Base-by-base conservation (phyloP, 2,329 filamentous ascomycete species). In the Hymenoscyphus scutula region DNA sequence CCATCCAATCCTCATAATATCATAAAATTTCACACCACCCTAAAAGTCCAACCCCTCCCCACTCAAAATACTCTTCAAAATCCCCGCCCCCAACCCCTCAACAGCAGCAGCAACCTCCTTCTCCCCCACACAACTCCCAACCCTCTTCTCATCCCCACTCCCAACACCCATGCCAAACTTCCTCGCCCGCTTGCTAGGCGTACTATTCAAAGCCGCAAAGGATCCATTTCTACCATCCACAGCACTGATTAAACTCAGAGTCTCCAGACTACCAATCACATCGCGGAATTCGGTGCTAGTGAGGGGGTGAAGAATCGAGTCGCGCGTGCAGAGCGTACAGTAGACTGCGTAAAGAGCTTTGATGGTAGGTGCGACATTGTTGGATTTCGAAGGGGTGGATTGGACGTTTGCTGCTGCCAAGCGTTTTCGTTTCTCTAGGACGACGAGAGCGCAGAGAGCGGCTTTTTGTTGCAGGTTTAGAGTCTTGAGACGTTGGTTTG, bases 381-480 rank as follows among this genome's bases (percentile, higher is more conserved):
- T 78, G 4, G 79, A 75, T 72, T 89, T 91, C 10, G 86, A 87
- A 0, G 89, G 88, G 1, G 89, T 87, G 45, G 71, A 70, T 38
- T 74, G 71, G 34, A 76, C 69, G 37, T 76, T 69, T 41, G 77
- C 78, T 70, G 78, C 84, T 62, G 80, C 77, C 60, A 78, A 78
- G 56, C 85, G 81, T 68, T 85, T 89, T 66, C 86, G 87, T 70
- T 89, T 91, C 75, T 97, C 93, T n/a, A 95, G 85, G 2, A 92
- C 91, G 45, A 94, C 83, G 15, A 99, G 81, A 0, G 94, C 87
- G 77, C 95, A 99, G 10, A 99, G 82, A 0, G 94, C 92, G 3
- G 94, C 95, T 76, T 97, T 98, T 76, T 99, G 95, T 74, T 99
- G 96, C 2, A 99, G 82, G 74, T 98, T 99, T 62, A 99, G 84